A percentile compares a stretch with the other conserved stretches of the same genome.
Evolutionary conservation across 192 early-diverging fungal species (phyloP).

Genomic region (Backusella tarrabulga): DNA sequence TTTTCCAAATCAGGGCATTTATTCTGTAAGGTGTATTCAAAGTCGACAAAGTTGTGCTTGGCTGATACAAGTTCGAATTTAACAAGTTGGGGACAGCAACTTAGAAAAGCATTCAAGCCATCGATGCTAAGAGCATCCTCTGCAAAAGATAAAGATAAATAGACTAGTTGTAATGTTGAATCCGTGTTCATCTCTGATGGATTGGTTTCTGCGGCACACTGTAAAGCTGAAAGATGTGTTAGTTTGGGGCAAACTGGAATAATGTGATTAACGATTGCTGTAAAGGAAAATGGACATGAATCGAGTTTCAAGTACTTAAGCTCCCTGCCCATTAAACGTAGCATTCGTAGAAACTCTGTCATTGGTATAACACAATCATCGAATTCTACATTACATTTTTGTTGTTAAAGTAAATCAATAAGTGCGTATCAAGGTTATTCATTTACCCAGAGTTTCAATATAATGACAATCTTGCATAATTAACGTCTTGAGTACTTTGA

Average conservation of each 20-base stretch:
- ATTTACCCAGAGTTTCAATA: constrained; percentile 11
- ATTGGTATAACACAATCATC: not conserved
- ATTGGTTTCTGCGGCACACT: not conserved
- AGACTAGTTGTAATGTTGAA: not conserved
- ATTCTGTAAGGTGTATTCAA: not conserved
- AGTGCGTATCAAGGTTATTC: too few relatives aligned
- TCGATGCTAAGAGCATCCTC: not conserved
- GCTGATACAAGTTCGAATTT: not conserved
- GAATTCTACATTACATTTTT: not conserved
- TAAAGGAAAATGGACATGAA: not conserved
- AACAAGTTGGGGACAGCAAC: not conserved
- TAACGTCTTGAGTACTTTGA: not conserved
- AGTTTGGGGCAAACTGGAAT: not conserved
- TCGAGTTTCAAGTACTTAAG: constrained; percentile 1
- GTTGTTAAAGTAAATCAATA: too few relatives aligned
- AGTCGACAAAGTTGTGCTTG: not conserved
- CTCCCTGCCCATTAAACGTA: constrained; percentile 10
- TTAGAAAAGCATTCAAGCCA: not conserved
- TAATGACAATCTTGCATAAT: constrained; percentile 7
- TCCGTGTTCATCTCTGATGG: not conserved
- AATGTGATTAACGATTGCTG: not conserved
- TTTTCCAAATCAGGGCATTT: not conserved
- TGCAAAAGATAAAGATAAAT: not conserved
- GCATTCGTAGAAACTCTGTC: not conserved
- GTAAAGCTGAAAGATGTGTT: constrained; percentile 1